phyloP scores from a whole-genome alignment of 768 basidiomycete genomes.

The Infundibulicybe gibba region DNA sequence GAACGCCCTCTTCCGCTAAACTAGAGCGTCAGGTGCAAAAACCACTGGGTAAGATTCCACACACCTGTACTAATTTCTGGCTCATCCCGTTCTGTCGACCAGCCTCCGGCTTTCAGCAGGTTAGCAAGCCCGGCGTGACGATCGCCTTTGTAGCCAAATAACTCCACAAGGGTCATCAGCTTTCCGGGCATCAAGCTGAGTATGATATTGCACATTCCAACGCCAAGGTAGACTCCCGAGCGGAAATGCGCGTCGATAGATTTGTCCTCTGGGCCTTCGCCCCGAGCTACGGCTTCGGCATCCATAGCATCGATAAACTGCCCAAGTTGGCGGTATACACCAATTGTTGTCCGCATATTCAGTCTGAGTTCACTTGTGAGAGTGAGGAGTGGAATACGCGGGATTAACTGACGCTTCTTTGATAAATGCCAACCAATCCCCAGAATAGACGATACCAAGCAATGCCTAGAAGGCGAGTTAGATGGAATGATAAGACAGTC shows the following conservation, averaged over 20 bases:
- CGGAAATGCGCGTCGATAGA: slow-evolving; percentile 84
- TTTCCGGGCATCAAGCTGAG: slow-evolving; percentile 82
- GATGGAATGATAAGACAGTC: not conserved
- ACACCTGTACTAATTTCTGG: slow-evolving; percentile 48
- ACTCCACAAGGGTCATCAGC: slow-evolving; percentile 75
- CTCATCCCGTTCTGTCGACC: slow-evolving; percentile 39
- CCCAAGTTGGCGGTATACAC: slow-evolving; percentile 77
- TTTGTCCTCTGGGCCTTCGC: slow-evolving; percentile 55
- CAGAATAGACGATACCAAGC: slow-evolving; percentile 85
- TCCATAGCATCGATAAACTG: slow-evolving; percentile 76
- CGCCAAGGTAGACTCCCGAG: slow-evolving; percentile 87
- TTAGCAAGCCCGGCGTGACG: slow-evolving; percentile 60
- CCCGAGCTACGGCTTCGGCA: slow-evolving; percentile 40
- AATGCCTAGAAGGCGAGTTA: slow-evolving; percentile 49
- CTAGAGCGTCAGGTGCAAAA: slow-evolving; percentile 3
- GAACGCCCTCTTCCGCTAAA: slow-evolving; percentile 71
- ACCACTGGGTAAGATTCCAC: slow-evolving; percentile 9
- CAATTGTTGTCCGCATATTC: slow-evolving; percentile 86
- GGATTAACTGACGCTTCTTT: slow-evolving; percentile 72
- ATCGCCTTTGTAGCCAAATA: slow-evolving; percentile 91
- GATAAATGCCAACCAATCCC: slow-evolving; percentile 91
- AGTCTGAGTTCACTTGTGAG: slow-evolving; percentile 43
- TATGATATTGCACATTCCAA: slow-evolving; percentile 82
- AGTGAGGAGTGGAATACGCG: slow-evolving; percentile 12
- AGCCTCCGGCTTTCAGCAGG: slow-evolving; percentile 66